phyloP scores from a whole-genome alignment of 345 rosid genomes.

The Aegle marmelos region DNA sequence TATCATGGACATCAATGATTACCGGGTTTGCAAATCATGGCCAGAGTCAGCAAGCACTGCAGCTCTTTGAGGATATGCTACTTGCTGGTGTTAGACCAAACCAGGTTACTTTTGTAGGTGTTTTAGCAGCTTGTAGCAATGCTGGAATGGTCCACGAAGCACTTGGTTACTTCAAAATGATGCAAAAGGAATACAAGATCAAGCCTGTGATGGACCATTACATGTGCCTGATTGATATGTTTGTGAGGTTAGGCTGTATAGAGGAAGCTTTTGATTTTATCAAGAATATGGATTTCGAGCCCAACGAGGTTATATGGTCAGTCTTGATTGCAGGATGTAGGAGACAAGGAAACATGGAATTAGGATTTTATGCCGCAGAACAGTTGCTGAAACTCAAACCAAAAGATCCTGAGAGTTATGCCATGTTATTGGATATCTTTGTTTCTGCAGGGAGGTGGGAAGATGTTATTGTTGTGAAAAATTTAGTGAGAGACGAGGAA shows the following conservation, averaged over 20 bases:
- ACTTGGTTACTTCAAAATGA: slow-evolving; percentile 41
- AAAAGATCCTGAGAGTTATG: slow-evolving; percentile 28
- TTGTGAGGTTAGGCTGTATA: slow-evolving; percentile 40
- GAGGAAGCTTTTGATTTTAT: slow-evolving; percentile 47
- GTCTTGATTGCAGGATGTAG: slow-evolving; percentile 47
- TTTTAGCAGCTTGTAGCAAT: slow-evolving; percentile 54
- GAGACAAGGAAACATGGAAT: slow-evolving; percentile 33
- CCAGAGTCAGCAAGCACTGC: slow-evolving; percentile 38
- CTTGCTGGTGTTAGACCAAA: slow-evolving; percentile 49
- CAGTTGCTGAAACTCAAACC: slow-evolving; percentile 44
- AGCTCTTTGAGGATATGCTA: slow-evolving; percentile 63
- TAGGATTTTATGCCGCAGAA: slow-evolving; percentile 46
- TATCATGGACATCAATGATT: slow-evolving; percentile 62
- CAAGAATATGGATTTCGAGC: slow-evolving; percentile 39
- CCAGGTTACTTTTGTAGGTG: slow-evolving; percentile 54
- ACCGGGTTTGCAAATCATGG: slow-evolving; percentile 46
- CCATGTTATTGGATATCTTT: slow-evolving; percentile 31
- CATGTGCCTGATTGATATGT: slow-evolving; percentile 44
- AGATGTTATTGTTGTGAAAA: slow-evolving; percentile 35
- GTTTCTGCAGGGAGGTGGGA: slow-evolving; percentile 37
- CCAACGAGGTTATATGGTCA: slow-evolving; percentile 42
- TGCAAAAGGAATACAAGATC: slow-evolving; percentile 45
- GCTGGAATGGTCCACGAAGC: slow-evolving; percentile 52
- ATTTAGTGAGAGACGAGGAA: slow-evolving; percentile 35
- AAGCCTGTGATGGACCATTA: slow-evolving; percentile 52